These are phyloP conservation scores for Fusarium longipes DNA, from an alignment of 2,329 filamentous ascomycete species.

Conservation along the genomic window DNA sequence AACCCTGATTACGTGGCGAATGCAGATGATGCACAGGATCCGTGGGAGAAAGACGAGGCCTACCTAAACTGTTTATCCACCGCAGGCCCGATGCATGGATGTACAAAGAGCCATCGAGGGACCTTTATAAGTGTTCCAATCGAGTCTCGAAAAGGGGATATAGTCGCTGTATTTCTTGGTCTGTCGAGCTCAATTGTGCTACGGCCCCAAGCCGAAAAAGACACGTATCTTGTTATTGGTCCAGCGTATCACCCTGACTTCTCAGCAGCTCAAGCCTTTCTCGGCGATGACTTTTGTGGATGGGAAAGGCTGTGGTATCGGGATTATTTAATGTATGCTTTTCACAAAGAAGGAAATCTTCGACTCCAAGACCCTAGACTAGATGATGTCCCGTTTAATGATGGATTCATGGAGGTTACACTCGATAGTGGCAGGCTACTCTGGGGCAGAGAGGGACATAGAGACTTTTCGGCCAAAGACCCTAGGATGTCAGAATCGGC, in stretches of 20 bases:
- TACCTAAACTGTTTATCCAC: background rate
- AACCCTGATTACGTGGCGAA: too few species aligned
- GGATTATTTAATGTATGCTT: background rate
- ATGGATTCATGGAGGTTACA: background rate
- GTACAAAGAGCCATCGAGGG: background rate
- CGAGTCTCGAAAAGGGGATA: background rate
- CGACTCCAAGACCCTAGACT: background rate
- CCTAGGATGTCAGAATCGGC: background rate
- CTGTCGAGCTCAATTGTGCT: accelerated
- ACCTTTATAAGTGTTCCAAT: background rate
- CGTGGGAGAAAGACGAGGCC: background rate
- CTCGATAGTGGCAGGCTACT: background rate
- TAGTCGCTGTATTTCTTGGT: background rate
- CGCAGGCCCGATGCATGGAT: accelerated
- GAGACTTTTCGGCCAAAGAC: background rate
- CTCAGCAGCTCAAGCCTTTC: background rate
- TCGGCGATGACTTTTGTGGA: background rate
- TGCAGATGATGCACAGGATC: accelerated
- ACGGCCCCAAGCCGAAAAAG: background rate
- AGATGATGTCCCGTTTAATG: background rate
- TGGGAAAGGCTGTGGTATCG: background rate
- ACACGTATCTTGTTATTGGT: background rate
- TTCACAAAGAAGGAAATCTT: background rate
- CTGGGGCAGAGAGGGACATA: background rate
- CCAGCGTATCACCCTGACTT: background rate